phyloP scores from a whole-genome alignment of 805 yeast genomes.

The Lachancea dasiensis region DNA sequence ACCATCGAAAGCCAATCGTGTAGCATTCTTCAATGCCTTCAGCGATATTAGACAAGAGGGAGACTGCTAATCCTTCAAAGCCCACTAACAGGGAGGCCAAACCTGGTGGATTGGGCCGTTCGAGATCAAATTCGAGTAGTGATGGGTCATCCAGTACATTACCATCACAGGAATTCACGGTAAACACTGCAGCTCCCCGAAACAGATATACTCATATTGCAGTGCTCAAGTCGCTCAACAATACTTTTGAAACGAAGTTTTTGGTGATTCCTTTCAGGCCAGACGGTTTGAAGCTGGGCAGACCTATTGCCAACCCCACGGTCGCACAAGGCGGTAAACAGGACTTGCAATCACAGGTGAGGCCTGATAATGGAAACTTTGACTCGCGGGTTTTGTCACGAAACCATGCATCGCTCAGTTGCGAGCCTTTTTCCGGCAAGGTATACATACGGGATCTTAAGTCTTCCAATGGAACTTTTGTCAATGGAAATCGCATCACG shows the following conservation, averaged over 20 bases:
- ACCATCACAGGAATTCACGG: conserved; percentile 3
- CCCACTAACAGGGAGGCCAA: conserved; percentile 1
- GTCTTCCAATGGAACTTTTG: conserved; percentile 90
- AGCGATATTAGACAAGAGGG: background rate
- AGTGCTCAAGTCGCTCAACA: conserved; percentile 71
- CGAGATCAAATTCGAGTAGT: conserved; percentile 13
- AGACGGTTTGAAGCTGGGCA: conserved; percentile 77
- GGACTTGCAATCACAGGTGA: conserved; percentile 37
- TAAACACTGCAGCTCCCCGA: conserved; percentile 11
- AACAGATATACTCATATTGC: conserved; percentile 48
- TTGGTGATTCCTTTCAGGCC: conserved; percentile 78
- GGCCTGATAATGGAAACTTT: conserved; percentile 80
- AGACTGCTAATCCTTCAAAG: background rate
- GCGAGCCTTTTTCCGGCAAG: conserved; percentile 57
- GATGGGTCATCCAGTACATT: conserved; percentile 8
- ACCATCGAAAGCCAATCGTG: background rate
- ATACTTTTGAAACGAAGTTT: conserved; percentile 74
- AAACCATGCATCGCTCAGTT: conserved; percentile 86
- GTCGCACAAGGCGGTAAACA: conserved; percentile 28
- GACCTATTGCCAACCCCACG: conserved; percentile 55
- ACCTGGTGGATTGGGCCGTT: conserved; percentile 6
- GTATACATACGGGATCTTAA: conserved; percentile 80
- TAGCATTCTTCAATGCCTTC: background rate
- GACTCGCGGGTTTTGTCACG: conserved; percentile 90
- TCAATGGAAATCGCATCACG: conserved; percentile 66